These are phyloP conservation scores for Boletus rex-veris DNA, from an alignment of 768 basidiomycete species.

Conservation along the genomic window DNA sequence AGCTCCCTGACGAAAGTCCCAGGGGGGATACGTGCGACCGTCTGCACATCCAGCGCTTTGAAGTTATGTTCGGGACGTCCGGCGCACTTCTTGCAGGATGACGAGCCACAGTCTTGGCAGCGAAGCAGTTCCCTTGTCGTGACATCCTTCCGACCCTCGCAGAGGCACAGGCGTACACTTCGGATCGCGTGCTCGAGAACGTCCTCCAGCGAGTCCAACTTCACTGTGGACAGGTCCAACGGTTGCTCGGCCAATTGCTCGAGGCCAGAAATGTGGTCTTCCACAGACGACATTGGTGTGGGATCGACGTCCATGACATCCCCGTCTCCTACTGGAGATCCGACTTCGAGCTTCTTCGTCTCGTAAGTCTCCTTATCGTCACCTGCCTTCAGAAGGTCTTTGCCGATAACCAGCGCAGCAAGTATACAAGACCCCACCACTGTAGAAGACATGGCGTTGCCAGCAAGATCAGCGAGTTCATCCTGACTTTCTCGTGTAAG, in stretches of 20 bases:
- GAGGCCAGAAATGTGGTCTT: constrained; percentile 67
- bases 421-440: constrained; percentile 91
- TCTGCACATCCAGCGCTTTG: constrained; percentile 46
- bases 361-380: constrained; percentile 68
- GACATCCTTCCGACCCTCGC: constrained; percentile 83
- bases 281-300: constrained; percentile 25
- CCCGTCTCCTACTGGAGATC: constrained; percentile 27
- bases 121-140: constrained; percentile 61
- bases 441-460: constrained; percentile 97
- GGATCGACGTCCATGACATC: constrained; percentile 51
- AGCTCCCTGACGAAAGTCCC: constrained; percentile 70
- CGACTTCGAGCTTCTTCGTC: constrained; percentile 46
- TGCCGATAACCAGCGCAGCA: constrained; percentile 69
- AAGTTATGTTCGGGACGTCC: constrained; percentile 89
- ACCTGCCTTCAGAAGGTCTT: constrained; percentile 63
- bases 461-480: constrained; percentile 89
- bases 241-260: constrained; percentile 59
- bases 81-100: constrained; percentile 82
- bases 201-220: constrained; percentile 43
- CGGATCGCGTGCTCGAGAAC: constrained; percentile 62
- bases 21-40: constrained; percentile 64
- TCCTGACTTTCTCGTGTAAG: constrained; percentile 93
- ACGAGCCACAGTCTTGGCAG: constrained; percentile 73
- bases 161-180: constrained; percentile 81
- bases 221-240: constrained; percentile 63